Evolutionary conservation across 495 filamentous ascomycete genomes (phyloP).

Genomic region (Trichoderma parareesei): DNA sequence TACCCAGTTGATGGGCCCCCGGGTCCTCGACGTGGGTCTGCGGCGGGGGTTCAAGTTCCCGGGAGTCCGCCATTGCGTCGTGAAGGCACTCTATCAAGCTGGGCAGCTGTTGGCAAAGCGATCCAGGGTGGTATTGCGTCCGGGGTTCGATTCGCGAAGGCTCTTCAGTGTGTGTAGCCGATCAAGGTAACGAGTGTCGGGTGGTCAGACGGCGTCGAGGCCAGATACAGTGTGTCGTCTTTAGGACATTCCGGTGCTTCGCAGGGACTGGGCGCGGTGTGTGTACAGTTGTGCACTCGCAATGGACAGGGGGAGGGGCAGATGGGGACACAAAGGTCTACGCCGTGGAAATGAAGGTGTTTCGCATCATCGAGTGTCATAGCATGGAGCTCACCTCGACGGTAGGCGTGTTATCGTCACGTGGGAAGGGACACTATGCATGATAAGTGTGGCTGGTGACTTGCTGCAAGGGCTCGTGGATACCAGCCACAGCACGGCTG

Average conservation of each 20-base stretch:
- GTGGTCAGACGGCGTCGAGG: not conserved
- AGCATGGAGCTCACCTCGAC: not conserved
- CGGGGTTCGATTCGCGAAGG: not conserved
- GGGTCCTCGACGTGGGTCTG: conserved; percentile 62
- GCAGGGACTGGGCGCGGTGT: not conserved
- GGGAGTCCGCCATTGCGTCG: not conserved
- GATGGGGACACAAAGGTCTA: not conserved
- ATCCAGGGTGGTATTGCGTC: not conserved
- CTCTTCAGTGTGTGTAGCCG: too few species aligned
- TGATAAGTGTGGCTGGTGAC: not conserved
- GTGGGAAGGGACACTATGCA: not conserved
- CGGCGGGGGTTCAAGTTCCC: conserved; percentile 52
- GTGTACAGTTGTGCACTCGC: not conserved
- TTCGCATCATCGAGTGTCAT: not conserved
- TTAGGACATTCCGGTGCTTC: not conserved
- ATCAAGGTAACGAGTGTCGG: not conserved
- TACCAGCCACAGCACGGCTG: conserved; percentile 5
- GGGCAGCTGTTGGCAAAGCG: not conserved
- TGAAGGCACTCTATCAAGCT: not conserved
- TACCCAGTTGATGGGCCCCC: conserved; percentile 78
- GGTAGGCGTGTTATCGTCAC: not conserved
- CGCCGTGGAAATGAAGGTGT: not conserved
- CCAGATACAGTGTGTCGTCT: not conserved
- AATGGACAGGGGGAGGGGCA: too few species aligned
- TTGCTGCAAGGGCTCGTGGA: too few species aligned